phyloP scores from a whole-genome alignment of 2,329 filamentous ascomycete species.

The Hypoxylon sp. region DNA sequence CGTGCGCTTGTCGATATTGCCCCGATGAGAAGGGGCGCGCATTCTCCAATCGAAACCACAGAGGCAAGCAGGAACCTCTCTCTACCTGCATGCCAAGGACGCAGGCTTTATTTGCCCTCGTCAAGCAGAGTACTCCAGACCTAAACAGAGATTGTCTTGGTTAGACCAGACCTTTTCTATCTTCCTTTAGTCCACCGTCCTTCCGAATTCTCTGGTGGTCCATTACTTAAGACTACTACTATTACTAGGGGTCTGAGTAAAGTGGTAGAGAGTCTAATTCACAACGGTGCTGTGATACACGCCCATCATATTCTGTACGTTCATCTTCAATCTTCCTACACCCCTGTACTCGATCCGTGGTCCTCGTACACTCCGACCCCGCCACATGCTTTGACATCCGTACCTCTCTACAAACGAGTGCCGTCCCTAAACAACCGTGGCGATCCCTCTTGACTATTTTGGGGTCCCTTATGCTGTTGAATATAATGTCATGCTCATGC shows the following conservation, averaged over 20 bases:
- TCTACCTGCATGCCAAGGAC: slow-evolving; percentile 60
- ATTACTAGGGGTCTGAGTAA: slow-evolving; percentile 50
- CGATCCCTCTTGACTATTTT: slow-evolving; percentile 58
- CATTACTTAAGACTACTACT: slow-evolving; percentile 53
- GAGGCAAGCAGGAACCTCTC: slow-evolving; percentile 54
- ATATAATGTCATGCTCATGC: slow-evolving; percentile 59
- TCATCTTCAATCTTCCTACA: slow-evolving; percentile 54
- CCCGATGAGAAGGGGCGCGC: slow-evolving; percentile 54
- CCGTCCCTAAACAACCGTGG: slow-evolving; percentile 57
- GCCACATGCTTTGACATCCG: slow-evolving; percentile 57
- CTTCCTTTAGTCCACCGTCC: slow-evolving; percentile 60
- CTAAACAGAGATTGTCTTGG: slow-evolving; percentile 51
- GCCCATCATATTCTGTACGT: slow-evolving; percentile 51
- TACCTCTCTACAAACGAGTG: slow-evolving; percentile 55
- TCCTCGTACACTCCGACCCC: slow-evolving; percentile 56
- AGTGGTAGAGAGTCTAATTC: slow-evolving; percentile 45
- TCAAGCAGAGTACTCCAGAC: slow-evolving; percentile 51
- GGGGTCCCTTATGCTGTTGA: slow-evolving; percentile 58
- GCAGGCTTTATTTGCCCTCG: slow-evolving; percentile 53
- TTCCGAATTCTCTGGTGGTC: slow-evolving; percentile 54
- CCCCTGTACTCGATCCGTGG: slow-evolving; percentile 55
- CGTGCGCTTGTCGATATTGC: slow-evolving; percentile 61
- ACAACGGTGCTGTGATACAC: slow-evolving; percentile 47
- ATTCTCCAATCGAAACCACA: slow-evolving; percentile 57
- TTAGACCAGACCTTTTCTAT: slow-evolving; percentile 55